Evolutionary conservation across 192 early-diverging fungal species (phyloP), one percentile per base, ranked within the genome.

Genomic region (Entophlyctis luteolus): DNA sequence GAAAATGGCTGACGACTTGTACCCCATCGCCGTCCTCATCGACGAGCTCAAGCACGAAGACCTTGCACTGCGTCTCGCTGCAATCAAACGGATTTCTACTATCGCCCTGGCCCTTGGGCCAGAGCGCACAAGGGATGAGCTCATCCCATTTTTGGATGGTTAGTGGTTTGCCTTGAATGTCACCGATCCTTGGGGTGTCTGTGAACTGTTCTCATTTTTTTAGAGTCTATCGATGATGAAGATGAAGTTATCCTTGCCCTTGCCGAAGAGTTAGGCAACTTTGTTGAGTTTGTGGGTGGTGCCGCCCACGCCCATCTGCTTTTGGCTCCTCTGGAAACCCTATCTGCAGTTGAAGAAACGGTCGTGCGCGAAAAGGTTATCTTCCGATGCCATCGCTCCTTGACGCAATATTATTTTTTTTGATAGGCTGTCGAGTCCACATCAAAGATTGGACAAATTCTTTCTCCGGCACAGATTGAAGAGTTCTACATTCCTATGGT

Each of bases 171-270:
- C 36, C 36, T 31, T 1, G 14, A 53, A 18, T 14, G 16, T 65
- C n/a, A 33, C 18, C 31, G 47, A 22, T 27, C 67, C 12, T n/a
- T 14, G 5, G 20, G 0, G 6, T 33, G 35, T 34, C 31, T 33
- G 18, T 12, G 4, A 56, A 56, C n/a, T 12, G 34, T 25, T 4
- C n/a, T 42, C 6, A 5, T 46, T 8, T 14, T 63, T 32, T 23
- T 72, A 95, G 96, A 99, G 81, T 94, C 94, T 14, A 95, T 96
- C 70, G 95, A 99, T 77, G 97, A 99, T 73, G 97, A 99, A 71
- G 97, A 99, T 74, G 97, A 99, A 74, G 88, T 99, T 34, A 74
- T 99, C 58, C 68, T 95, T 22, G 89, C 91, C 37, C 79, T 99
- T 37, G 97, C 95, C 16, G 92, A 96, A 74, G 90, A 97, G 63